Conservation (phyloP, 495 filamentous ascomycete genomes). For the Saxophila tyrrhenica region DNA sequence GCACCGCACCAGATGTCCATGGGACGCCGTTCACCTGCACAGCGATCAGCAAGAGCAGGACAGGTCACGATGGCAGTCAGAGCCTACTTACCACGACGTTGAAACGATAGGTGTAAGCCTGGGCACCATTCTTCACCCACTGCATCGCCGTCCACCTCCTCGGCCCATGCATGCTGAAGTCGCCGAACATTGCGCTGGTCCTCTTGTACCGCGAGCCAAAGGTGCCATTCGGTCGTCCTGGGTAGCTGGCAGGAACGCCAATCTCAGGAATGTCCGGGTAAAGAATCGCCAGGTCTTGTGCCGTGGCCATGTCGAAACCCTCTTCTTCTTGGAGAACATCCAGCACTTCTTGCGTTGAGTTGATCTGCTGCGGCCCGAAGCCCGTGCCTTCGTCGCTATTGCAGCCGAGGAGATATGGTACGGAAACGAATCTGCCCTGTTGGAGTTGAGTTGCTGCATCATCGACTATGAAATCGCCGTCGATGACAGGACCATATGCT, state of each 20-base stretch:
- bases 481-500: slow-evolving; percentile 25
- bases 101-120: slow-evolving; percentile 54
- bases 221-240: slow-evolving; percentile 6
- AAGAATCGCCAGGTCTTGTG: slow-evolving; percentile 55
- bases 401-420: slow-evolving; percentile 16
- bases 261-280: slow-evolving; percentile 22
- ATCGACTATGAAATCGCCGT: slow-evolving; percentile 39
- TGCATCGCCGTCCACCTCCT: slow-evolving; percentile 36
- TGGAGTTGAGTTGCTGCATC: slow-evolving; percentile 27
- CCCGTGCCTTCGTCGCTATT: slow-evolving; percentile 41
- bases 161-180: slow-evolving; percentile 43
- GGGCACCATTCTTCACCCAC: slow-evolving; percentile 42
- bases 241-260: slow-evolving; percentile 16
- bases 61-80: background rate
- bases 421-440: slow-evolving; percentile 12
- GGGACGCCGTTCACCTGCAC: slow-evolving; percentile 41
- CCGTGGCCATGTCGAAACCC: background rate
- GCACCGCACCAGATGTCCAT: slow-evolving; percentile 33
- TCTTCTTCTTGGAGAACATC: background rate
- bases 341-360: background rate
- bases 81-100: slow-evolving; percentile 44
- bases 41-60: slow-evolving; percentile 39
- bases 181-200: slow-evolving; percentile 37
- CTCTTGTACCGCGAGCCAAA: slow-evolving; percentile 36
- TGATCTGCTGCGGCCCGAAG: slow-evolving; percentile 20